A percentile compares a stretch with the other conserved stretches of the same genome.
Conservation (phyloP, 495 filamentous ascomycete genomes). For the Penicillium maclennaniae region DNA sequence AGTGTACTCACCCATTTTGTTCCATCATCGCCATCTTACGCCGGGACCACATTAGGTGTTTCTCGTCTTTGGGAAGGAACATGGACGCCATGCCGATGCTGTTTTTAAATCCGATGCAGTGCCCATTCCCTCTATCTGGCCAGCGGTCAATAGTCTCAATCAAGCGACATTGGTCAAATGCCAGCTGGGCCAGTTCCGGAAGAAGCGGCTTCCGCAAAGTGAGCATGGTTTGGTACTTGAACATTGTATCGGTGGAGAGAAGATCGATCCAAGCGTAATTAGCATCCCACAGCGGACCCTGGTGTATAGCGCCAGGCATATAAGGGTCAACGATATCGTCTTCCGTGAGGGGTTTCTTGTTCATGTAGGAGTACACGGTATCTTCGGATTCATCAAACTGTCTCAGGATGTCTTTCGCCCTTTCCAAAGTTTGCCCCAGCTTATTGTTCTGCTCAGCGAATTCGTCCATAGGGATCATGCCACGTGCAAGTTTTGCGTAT, state of each 20-base stretch:
- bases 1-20: constrained; percentile 66
- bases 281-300: constrained; percentile 62
- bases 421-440: constrained; percentile 50
- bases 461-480: constrained; percentile 59
- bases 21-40: constrained; percentile 77
- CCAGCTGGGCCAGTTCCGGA: constrained; percentile 53
- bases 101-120: constrained; percentile 68
- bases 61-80: constrained; percentile 69
- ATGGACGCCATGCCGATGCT: constrained; percentile 70
- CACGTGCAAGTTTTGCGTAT: constrained; percentile 62
- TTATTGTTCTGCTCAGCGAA: constrained; percentile 60
- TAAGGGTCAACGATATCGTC: constrained; percentile 73
- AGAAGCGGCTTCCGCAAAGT: constrained; percentile 47
- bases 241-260: constrained; percentile 75
- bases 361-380: constrained; percentile 56
- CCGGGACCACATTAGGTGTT: constrained; percentile 78
- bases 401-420: constrained; percentile 56
- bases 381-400: constrained; percentile 54
- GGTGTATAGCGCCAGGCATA: constrained; percentile 60
- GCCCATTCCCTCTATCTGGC: constrained; percentile 65
- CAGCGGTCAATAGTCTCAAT: constrained; percentile 74
- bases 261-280: constrained; percentile 77
- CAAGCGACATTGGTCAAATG: constrained; percentile 68
- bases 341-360: constrained; percentile 45
- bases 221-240: constrained; percentile 64